Evolutionary conservation across 1,284 basidiomycete genomes (phyloP), one percentile per base, ranked within the genome.

Genomic region (Clitocybe nebularis): DNA sequence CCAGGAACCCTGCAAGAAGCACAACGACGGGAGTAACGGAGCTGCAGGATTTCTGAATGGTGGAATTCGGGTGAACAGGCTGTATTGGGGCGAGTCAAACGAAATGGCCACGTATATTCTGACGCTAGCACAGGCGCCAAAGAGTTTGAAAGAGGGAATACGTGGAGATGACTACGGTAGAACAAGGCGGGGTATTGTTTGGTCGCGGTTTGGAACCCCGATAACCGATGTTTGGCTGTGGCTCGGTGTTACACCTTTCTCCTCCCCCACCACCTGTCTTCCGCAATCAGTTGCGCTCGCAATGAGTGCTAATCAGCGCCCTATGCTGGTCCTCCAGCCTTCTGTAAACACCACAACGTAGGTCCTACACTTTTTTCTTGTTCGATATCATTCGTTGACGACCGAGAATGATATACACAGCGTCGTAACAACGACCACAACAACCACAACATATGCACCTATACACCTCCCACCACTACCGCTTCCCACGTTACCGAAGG

Each of bases 401-500:
- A 35, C 26, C 4, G 6, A 11, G 37, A 34, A 7, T 41, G 29
- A 30, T 43, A 34, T 33, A 47, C 48, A 20, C 58, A 93, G 89
- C 51, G 88, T 88, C 61, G 85, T 83, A 60, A 93, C 82, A 48
- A 92, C 83, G 38, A 93, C 84, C 14, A 92, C 81, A 5, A 92
- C 86, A 4, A 89, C 86, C 1, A 90, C 88, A 1, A 80, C 82
- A 14, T 89, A 90, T 65, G 83, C 85, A 46, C 89, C 89, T 24
- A 88, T 91, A 50, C 80, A 78, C 37, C 61, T 90, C 11, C 87
- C 84, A 19, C 66, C 81, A 26, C 66, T 87, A 3, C 86, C 84
- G 10, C 66, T 76, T 3, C 85, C 82, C 9, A 64, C 73, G 5
- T 75, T 80, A 10, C 84, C 84, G n/a, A 82, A 82, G 53, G 84